Evolutionary conservation across 148 eudicot species (phyloP).

Genomic region (Dysphania ambrosioides): DNA sequence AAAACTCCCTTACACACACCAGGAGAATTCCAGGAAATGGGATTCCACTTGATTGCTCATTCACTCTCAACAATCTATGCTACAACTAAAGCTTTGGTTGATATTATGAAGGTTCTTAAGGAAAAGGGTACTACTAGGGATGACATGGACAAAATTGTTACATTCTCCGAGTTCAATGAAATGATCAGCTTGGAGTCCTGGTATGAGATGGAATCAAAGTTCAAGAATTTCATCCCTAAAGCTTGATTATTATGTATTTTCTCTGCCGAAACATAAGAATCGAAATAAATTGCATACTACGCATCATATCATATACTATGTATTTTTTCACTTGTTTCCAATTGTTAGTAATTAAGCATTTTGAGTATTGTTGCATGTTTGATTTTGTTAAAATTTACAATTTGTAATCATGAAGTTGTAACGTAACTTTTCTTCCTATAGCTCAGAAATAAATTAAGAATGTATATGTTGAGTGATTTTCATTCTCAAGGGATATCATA

Average conservation of each 20-base stretch:
- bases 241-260: background rate
- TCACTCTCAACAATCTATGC: conserved; percentile 25
- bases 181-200: conserved; percentile 25
- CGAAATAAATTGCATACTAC: background rate
- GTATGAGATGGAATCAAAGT: conserved; percentile 24
- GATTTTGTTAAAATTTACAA: background rate
- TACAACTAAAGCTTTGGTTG: conserved; percentile 23
- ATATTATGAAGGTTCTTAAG: conserved; percentile 17
- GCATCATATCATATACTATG: background rate
- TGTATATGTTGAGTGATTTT: no score
- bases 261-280: background rate
- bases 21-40: conserved; percentile 31
- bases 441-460: background rate
- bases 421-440: no score
- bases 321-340: background rate
- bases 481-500: no score
- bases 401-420: background rate
- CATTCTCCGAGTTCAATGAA: conserved; percentile 22
- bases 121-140: conserved; percentile 28
- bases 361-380: background rate
- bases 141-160: conserved; percentile 21
- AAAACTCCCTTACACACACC: conserved; percentile 31
- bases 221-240: conserved; percentile 16
- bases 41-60: conserved; percentile 22
- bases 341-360: background rate